Evolutionary conservation across 2,329 filamentous ascomycete genomes (phyloP).

Genomic region (Catunica adiposa): DNA sequence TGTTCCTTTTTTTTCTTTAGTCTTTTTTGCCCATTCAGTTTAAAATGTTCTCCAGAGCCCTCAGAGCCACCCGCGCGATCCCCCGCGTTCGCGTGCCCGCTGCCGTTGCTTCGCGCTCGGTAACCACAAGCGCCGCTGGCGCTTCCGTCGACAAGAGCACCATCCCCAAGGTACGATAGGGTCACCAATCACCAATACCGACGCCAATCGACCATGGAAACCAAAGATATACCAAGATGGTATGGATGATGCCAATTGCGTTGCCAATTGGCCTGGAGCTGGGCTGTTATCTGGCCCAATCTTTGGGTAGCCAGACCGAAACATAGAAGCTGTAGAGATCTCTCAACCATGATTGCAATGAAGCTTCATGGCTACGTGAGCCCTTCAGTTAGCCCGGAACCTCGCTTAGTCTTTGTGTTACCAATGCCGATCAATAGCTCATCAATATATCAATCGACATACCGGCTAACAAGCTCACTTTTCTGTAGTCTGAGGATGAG

Average conservation of each 20-base stretch:
- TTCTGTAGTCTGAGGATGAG: conserved; percentile 70
- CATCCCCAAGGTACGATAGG: conserved; percentile 30
- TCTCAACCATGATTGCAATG: neutral
- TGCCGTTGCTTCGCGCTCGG: conserved; percentile 44
- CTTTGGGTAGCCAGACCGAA: neutral
- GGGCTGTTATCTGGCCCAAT: neutral
- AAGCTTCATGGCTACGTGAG: neutral
- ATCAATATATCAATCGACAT: neutral
- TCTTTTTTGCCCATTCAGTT: conserved; percentile 6
- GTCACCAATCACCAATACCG: neutral
- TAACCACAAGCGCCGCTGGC: conserved; percentile 91
- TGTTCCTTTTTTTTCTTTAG: conserved; percentile 10
- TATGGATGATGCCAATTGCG: neutral
- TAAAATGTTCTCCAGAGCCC: conserved; percentile 55
- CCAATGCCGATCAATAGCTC: neutral
- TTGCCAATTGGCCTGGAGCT: neutral
- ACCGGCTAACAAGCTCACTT: neutral
- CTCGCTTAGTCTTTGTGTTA: neutral
- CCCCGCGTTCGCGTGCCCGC: conserved; percentile 29
- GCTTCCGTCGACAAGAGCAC: conserved; percentile 65
- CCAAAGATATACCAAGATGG: neutral
- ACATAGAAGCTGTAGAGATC: neutral
- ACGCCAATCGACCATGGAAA: neutral
- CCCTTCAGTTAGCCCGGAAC: neutral
- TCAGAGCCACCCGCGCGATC: conserved; percentile 45